Evolutionary conservation across 495 filamentous ascomycete species (phyloP), one percentile per base, ranked within the genome.

Genomic region (Evernia prunastri): DNA sequence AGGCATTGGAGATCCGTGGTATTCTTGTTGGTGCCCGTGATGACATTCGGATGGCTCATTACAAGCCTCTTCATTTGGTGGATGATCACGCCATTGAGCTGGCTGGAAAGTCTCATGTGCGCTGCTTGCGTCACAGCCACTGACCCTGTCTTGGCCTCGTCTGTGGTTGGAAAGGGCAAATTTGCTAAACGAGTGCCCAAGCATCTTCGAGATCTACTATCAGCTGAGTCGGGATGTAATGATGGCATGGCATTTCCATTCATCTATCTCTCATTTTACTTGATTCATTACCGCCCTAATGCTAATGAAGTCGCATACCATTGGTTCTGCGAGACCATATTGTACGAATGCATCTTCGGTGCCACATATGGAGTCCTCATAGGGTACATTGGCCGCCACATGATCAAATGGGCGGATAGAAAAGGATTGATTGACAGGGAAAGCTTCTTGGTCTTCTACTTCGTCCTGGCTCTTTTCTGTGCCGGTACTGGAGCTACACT

Each of bases 191-290:
- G 95, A 64, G 91, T 99, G 27, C 95, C 95, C 25, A 97, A 95
- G 77, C 95, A 97, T 84, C 78, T 99, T 74, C 84, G 95, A 77
- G 95, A 99, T 74, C 67, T 99, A 17, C 81, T 99, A 39, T 97
- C 95, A 18, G 93, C 93, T 63, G 95, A 99, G 75, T 97, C 95
- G 2, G 95, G 95, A 31, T 99, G 95, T 80, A 99, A 99, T 78
- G 95, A 99, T 74, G 95, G 95, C 75, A 97, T 97, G 95, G 94
- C 95, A 23, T 99, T 99, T 76, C 95, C 95, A 10, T 99, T 99
- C 76, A 87, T 99, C 72, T 99, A 97, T 73, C 82, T 97, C 20
- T 83, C 87, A 3, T 80, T 96, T 56, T 97, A 97, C 70, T 82
- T 97, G 61, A 89, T 96, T 63, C 83, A 85, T 27, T 95, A 92